These are phyloP conservation scores for Xenoacremonium recifei DNA, from an alignment of 2,329 filamentous ascomycete genomes.

Conservation along the genomic window DNA sequence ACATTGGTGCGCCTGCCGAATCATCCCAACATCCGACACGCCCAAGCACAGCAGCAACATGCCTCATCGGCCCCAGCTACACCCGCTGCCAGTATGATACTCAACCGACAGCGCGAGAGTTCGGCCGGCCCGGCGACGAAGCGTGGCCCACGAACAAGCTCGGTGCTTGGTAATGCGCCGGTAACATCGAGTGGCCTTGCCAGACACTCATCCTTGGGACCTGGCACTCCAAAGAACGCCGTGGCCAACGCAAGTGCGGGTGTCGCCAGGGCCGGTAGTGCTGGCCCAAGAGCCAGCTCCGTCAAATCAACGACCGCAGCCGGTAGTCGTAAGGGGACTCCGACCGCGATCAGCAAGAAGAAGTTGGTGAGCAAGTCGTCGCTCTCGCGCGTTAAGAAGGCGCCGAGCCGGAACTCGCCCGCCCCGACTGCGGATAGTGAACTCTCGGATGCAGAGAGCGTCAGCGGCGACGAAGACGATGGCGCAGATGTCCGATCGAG, in stretches of 20 bases:
- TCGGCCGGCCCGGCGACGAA: constrained; percentile 61
- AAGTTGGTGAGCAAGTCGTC: constrained; percentile 58
- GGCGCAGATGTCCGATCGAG: constrained; percentile 30
- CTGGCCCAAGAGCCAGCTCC: constrained; percentile 52
- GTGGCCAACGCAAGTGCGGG: constrained; percentile 30
- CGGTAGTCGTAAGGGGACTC: constrained; percentile 48
- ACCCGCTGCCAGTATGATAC: constrained; percentile 59
- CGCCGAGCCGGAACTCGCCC: constrained; percentile 56
- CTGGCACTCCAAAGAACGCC: constrained; percentile 56
- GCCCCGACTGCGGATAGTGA: constrained; percentile 64
- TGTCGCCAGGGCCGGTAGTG: constrained; percentile 54
- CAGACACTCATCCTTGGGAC: constrained; percentile 61
- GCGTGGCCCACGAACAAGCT: constrained; percentile 49
- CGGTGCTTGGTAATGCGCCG: constrained; percentile 46
- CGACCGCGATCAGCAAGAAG: constrained; percentile 43
- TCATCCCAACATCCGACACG: constrained; percentile 46
- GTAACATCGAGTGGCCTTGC: constrained; percentile 57
- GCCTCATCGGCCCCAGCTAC: constrained; percentile 59
- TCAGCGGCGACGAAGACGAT: constrained; percentile 52
- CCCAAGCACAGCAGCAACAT: constrained; percentile 49
- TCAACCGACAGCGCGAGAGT: constrained; percentile 56
- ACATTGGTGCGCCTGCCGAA: constrained; percentile 41
- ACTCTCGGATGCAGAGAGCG: constrained; percentile 61
- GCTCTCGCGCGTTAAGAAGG: constrained; percentile 61
- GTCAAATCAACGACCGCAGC: constrained; percentile 43